A percentile compares a stretch with the other conserved stretches of the same genome.
These are phyloP conservation scores for Clavispora santaluciae DNA, from an alignment of 805 yeast genomes.

Conservation along the genomic window DNA sequence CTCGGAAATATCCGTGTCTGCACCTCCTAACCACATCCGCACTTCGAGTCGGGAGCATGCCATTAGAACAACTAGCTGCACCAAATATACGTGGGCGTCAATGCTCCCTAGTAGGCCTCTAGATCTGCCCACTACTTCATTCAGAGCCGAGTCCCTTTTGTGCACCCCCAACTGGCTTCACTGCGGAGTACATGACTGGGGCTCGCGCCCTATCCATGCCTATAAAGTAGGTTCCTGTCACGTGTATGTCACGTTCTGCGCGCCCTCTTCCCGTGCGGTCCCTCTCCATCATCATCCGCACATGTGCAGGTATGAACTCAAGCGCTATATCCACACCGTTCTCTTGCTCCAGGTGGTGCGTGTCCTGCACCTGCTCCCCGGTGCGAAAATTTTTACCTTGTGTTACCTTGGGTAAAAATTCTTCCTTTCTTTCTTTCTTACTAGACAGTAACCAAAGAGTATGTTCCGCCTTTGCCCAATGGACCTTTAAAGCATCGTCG, in stretches of 20 bases:
- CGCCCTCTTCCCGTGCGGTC: neutral
- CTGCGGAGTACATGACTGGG: no score
- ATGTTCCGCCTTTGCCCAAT: constrained; percentile 6
- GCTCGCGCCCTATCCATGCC: no score
- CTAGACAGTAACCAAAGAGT: constrained; percentile 19
- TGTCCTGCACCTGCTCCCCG: constrained; percentile 9
- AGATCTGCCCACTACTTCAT: no score
- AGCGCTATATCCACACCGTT: neutral
- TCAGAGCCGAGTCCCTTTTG: no score
- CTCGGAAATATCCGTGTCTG: no score
- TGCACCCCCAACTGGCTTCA: no score
- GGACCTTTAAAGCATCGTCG: neutral
- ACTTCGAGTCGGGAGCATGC: no score
- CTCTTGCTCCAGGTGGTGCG: neutral
- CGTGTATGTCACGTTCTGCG: neutral
- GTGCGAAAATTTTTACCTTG: constrained; percentile 13
- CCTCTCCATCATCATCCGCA: neutral
- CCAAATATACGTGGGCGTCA: no score
- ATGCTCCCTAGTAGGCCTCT: no score
- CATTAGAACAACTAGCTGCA: no score
- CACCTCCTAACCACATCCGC: no score
- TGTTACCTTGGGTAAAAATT: constrained; percentile 2
- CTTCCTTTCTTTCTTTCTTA: constrained; percentile 13
- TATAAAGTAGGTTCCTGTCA: no score
- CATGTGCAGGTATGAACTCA: neutral